Evolutionary conservation across 1,139 yeast genomes (phyloP).

Genomic region (Meyerozyma smithsonii): DNA sequence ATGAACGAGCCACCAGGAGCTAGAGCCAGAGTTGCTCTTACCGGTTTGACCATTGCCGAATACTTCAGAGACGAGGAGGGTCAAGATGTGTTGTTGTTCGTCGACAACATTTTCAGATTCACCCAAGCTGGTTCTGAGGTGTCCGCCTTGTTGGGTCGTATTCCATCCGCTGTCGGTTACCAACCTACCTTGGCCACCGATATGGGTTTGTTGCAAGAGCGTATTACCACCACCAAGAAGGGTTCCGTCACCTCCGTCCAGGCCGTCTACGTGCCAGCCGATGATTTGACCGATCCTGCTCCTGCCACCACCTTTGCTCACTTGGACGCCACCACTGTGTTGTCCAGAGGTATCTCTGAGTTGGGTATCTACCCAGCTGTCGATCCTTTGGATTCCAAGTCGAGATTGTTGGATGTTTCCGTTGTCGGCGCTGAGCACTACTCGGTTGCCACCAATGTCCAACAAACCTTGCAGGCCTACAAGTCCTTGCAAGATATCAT

Average conservation of each 20-base stretch:
- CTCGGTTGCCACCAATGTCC: slow-evolving; percentile 89
- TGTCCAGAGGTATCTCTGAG: slow-evolving; percentile 99
- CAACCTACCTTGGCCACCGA: slow-evolving; percentile 99
- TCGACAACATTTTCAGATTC: slow-evolving; percentile 99
- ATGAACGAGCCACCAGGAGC: slow-evolving; percentile 99
- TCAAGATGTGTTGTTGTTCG: slow-evolving; percentile 98
- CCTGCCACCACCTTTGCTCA: slow-evolving; percentile 99
- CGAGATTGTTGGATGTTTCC: slow-evolving; percentile 95
- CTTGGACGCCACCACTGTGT: slow-evolving; percentile 99
- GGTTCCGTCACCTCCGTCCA: slow-evolving; percentile 99
- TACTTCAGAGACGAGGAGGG: slow-evolving; percentile 99
- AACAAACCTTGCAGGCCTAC: slow-evolving; percentile 98
- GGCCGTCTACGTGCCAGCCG: slow-evolving; percentile 99
- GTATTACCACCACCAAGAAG: slow-evolving; percentile 99
- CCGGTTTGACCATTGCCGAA: slow-evolving; percentile 99
- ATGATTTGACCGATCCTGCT: slow-evolving; percentile 99
- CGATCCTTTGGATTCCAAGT: slow-evolving; percentile 99
- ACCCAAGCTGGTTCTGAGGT: slow-evolving; percentile 99
- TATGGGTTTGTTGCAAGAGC: slow-evolving; percentile 99
- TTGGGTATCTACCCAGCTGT: slow-evolving; percentile 99
- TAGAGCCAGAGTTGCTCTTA: slow-evolving; percentile 99
- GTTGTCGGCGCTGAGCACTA: slow-evolving; percentile 99
- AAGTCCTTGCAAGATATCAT: slow-evolving; percentile 99
- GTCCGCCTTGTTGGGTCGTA: slow-evolving; percentile 99
- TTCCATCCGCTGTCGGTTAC: slow-evolving; percentile 99